These are phyloP conservation scores for Isoetes taiwanensis DNA, from an alignment of 75 land plant genomes.

Conservation along the genomic window DNA sequence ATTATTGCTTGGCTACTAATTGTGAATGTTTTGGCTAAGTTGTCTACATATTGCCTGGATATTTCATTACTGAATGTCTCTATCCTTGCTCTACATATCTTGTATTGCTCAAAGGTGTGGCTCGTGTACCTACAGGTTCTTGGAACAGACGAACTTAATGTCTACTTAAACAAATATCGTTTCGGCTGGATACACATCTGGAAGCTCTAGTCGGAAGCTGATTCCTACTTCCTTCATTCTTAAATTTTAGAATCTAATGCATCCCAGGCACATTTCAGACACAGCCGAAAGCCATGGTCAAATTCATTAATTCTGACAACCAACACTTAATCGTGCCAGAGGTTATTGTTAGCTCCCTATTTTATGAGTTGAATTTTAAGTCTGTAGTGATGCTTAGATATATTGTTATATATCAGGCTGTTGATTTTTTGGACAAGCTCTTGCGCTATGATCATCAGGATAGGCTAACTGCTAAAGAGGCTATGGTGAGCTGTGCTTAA, in stretches of 20 bases:
- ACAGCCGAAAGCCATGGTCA: constrained; percentile 11
- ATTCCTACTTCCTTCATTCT: too few relatives aligned
- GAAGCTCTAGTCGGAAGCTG: constrained; percentile 78
- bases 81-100: too few relatives aligned
- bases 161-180: constrained; percentile 57
- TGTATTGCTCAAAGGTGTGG: too few relatives aligned
- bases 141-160: constrained; percentile 70
- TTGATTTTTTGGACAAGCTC: constrained; percentile 10
- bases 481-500: too few relatives aligned
- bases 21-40: neutral
- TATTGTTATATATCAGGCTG: neutral
- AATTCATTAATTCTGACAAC: constrained; percentile 3
- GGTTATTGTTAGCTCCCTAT: neutral
- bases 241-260: neutral
- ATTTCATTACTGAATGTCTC: neutral
- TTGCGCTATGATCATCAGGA: constrained; percentile 15
- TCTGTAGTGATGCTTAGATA: neutral
- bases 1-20: neutral
- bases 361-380: neutral
- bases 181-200: constrained; percentile 64
- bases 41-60: neutral
- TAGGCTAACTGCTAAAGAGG: constrained; percentile 12
- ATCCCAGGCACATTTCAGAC: neutral
- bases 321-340: constrained; percentile 11
- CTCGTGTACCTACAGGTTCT: constrained; percentile 28